phyloP scores from a whole-genome alignment of 23 red algal species.

The Gracilaria caudata region DNA sequence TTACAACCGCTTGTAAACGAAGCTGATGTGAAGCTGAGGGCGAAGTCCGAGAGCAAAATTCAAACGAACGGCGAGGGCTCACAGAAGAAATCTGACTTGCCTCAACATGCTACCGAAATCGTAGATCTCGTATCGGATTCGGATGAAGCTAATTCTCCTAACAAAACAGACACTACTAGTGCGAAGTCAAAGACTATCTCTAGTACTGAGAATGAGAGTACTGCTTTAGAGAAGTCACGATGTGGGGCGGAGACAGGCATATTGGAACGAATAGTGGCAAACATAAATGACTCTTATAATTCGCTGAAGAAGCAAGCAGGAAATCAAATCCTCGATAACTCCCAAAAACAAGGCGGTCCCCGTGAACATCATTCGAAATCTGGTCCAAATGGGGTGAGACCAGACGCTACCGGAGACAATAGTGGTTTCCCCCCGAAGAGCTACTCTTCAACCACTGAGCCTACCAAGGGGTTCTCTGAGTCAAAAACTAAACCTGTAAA shows the following conservation, averaged over 20 bases:
- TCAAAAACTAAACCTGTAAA: background rate
- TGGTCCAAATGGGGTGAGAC: background rate
- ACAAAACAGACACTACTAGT: background rate
- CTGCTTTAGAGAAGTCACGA: background rate
- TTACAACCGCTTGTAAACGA: background rate
- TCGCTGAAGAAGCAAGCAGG: background rate
- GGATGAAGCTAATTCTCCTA: background rate
- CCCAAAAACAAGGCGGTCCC: background rate
- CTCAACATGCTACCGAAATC: background rate
- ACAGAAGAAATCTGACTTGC: background rate
- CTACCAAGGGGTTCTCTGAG: background rate
- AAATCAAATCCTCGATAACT: background rate
- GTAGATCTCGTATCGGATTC: conserved; percentile 12
- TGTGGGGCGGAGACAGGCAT: background rate
- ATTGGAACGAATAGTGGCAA: background rate
- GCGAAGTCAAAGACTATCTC: background rate
- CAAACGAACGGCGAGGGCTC: background rate
- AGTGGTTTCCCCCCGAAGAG: background rate
- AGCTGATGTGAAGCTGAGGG: background rate
- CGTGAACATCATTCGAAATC: background rate
- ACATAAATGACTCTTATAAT: background rate
- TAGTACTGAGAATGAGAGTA: background rate
- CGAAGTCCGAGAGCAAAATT: background rate
- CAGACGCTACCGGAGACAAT: background rate
- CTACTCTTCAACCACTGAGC: background rate